phyloP scores from a whole-genome alignment of 2,329 filamentous ascomycete species.

The Scedosporium aurantiacum region DNA sequence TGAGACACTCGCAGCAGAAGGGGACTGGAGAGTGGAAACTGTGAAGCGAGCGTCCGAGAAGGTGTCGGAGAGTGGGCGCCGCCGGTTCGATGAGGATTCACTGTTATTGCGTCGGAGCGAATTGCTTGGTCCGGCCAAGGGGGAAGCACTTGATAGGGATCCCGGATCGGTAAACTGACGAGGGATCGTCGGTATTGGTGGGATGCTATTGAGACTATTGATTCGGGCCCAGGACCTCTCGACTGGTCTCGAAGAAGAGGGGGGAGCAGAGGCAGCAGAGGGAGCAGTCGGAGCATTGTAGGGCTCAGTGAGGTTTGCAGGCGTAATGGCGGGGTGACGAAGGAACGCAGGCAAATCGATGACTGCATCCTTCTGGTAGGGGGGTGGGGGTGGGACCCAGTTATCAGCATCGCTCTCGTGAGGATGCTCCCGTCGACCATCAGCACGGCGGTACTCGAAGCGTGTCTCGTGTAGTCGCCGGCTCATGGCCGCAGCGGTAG shows the following conservation, averaged over 20 bases:
- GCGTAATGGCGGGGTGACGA: slow-evolving; percentile 34
- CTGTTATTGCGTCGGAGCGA: not conserved
- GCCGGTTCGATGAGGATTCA: not conserved
- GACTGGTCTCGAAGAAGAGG: slow-evolving; percentile 9
- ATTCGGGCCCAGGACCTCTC: not conserved
- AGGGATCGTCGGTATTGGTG: not conserved
- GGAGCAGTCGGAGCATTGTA: not conserved
- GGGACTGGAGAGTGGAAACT: not conserved
- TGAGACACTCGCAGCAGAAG: not conserved
- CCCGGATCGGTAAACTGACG: not conserved
- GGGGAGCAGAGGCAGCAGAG: slow-evolving; percentile 6
- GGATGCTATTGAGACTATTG: not conserved
- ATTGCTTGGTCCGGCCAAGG: not conserved
- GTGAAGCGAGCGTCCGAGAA: not conserved
- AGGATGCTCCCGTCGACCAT: slow-evolving; percentile 60
- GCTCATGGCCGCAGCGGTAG: slow-evolving; percentile 65
- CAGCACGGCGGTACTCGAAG: slow-evolving; percentile 55
- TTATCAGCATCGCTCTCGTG: slow-evolving; percentile 83
- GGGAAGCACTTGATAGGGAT: not conserved
- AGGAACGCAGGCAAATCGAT: slow-evolving; percentile 45
- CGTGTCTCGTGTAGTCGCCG: slow-evolving; percentile 50
- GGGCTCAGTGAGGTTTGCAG: slow-evolving; percentile 13
- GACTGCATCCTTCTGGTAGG: slow-evolving; percentile 59
- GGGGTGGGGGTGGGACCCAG: slow-evolving; percentile 77
- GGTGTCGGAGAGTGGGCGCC: not conserved